phyloP scores from a whole-genome alignment of 1,284 basidiomycete species.

The Cryptococcus sp. region DNA sequence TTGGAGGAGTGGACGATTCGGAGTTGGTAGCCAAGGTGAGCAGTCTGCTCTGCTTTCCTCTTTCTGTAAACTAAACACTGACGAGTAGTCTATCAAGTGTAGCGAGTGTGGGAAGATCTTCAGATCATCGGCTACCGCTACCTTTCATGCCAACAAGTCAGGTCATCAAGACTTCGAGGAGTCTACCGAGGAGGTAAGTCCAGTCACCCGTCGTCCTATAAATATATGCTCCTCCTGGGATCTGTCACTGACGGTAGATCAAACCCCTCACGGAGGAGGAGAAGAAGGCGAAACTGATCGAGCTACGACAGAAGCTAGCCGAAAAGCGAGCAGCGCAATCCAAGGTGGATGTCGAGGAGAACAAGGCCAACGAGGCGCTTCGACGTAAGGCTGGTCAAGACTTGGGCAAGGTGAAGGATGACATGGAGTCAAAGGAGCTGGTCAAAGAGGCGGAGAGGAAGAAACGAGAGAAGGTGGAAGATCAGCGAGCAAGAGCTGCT shows the following conservation, averaged over 20 bases:
- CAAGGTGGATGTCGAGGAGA: slow-evolving; percentile 63
- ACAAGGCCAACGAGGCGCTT: slow-evolving; percentile 70
- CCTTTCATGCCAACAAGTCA: slow-evolving; percentile 90
- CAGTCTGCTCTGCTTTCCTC: not conserved
- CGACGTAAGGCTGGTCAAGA: slow-evolving; percentile 77
- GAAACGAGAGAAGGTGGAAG: slow-evolving; percentile 79
- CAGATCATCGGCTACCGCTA: slow-evolving; percentile 79
- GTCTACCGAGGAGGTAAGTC: slow-evolving; percentile 91
- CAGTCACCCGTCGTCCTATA: slow-evolving; percentile 12
- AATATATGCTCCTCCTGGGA: not conserved
- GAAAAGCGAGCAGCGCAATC: slow-evolving; percentile 67
- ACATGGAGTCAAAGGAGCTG: slow-evolving; percentile 69
- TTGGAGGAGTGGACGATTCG: slow-evolving; percentile 26
- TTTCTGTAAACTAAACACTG: not conserved
- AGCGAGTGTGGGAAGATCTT: slow-evolving; percentile 74
- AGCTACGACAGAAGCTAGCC: slow-evolving; percentile 69
- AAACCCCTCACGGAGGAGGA: slow-evolving; percentile 89
- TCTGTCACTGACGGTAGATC: slow-evolving; percentile 23
- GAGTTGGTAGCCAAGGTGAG: slow-evolving; percentile 33
- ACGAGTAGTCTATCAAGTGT: slow-evolving; percentile 34
- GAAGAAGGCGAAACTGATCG: slow-evolving; percentile 72
- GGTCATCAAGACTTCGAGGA: slow-evolving; percentile 95
- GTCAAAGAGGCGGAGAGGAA: slow-evolving; percentile 72
- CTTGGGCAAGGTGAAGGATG: slow-evolving; percentile 64
- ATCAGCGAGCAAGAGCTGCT: slow-evolving; percentile 72